Evolutionary conservation across 2,329 filamentous ascomycete species (phyloP).

Genomic region (Aspergillus luchuensis): DNA sequence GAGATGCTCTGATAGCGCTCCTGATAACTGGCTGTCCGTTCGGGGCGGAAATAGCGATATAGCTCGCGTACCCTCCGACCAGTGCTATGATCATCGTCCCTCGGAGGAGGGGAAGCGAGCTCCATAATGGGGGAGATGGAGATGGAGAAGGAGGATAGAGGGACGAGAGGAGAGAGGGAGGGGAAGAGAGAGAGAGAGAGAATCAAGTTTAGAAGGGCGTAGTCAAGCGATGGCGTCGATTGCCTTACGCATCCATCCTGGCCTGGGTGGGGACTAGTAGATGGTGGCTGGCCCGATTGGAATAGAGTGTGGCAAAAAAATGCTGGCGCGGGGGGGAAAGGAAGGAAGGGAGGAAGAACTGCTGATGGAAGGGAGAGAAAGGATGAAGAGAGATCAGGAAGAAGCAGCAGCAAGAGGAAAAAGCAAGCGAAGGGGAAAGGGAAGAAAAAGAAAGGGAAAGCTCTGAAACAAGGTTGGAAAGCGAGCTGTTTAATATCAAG

Average conservation of each 20-base stretch:
- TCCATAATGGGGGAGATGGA: not conserved
- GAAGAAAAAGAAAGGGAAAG: not conserved
- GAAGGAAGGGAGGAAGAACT: too few relatives aligned
- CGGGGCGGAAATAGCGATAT: slow-evolving; percentile 44
- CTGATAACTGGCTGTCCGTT: slow-evolving; percentile 12
- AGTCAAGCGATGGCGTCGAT: not conserved
- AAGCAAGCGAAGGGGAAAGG: not conserved
- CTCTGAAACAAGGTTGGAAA: slow-evolving; percentile 3
- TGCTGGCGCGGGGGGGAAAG: not conserved
- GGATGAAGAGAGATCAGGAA: not conserved
- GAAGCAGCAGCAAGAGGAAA: not conserved
- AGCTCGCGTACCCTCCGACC: slow-evolving; percentile 42
- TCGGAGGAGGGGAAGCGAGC: slow-evolving; percentile 3
- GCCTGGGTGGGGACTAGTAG: not conserved
- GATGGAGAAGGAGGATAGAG: not conserved
- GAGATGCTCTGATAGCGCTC: slow-evolving; percentile 7
- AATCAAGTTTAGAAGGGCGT: not conserved
- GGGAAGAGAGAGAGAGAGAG: not conserved
- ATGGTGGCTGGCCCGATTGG: not conserved
- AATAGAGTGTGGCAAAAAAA: slow-evolving; percentile 12
- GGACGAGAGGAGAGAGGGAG: not conserved
- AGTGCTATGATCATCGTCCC: slow-evolving; percentile 26
- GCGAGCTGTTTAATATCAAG: slow-evolving; percentile 8
- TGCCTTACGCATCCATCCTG: slow-evolving; percentile 7
- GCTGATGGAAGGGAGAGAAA: not conserved